Conservation (phyloP, 768 basidiomycete genomes). For the Leccinum uliginosum region DNA sequence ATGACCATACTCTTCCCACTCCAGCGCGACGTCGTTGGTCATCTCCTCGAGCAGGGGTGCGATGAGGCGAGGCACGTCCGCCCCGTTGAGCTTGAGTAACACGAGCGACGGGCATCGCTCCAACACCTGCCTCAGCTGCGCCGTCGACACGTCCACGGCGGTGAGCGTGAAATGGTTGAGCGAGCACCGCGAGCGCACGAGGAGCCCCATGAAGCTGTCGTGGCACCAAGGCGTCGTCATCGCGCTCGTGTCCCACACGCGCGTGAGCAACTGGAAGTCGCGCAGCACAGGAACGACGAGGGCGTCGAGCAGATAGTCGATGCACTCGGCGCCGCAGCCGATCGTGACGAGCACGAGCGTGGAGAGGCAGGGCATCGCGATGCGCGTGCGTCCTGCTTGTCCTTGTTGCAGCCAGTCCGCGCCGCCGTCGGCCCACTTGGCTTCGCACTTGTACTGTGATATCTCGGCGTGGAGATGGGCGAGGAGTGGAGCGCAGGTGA, state of each 20-base stretch:
- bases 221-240: slow-evolving; percentile 29
- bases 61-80: slow-evolving; percentile 18
- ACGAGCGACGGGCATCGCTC: slow-evolving; percentile 29
- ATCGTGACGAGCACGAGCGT: slow-evolving; percentile 31
- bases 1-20: slow-evolving; percentile 6
- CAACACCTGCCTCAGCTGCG: slow-evolving; percentile 21
- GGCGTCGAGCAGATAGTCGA: slow-evolving; percentile 24
- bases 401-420: not conserved
- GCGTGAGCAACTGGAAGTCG: slow-evolving; percentile 30
- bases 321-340: slow-evolving; percentile 26
- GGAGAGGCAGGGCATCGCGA: slow-evolving; percentile 27
- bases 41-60: slow-evolving; percentile 25
- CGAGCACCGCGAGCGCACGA: slow-evolving; percentile 25
- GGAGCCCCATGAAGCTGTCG: slow-evolving; percentile 24
- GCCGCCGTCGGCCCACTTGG: slow-evolving; percentile 26
- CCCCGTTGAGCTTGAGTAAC: slow-evolving; percentile 26
- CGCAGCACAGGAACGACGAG: slow-evolving; percentile 21
- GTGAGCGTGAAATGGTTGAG: slow-evolving; percentile 30
- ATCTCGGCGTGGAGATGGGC: slow-evolving; percentile 29
- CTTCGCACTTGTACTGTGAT: slow-evolving; percentile 27
- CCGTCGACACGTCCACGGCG: slow-evolving; percentile 21
- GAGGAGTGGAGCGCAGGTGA: slow-evolving; percentile 24
- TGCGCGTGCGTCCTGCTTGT: slow-evolving; percentile 8
- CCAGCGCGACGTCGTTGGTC: slow-evolving; percentile 14
- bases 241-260: slow-evolving; percentile 29